Evolutionary conservation across 306 rosid genomes (phyloP).

Genomic region (Crotalaria pallida): DNA sequence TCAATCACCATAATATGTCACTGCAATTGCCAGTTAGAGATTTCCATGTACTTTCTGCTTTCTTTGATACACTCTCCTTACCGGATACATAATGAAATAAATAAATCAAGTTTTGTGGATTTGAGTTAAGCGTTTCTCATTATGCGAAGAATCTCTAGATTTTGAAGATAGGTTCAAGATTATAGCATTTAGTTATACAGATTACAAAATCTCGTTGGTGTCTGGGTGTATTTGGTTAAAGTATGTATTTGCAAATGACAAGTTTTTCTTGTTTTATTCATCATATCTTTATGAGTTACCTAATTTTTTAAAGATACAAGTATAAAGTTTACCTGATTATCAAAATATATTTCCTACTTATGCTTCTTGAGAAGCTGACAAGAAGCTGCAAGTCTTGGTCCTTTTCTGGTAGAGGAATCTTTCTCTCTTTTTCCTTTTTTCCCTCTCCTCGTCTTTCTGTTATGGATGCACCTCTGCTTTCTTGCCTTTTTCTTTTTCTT

Average conservation of each 20-base stretch:
- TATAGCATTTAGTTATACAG: neutral
- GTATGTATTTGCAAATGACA: neutral
- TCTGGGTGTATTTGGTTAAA: neutral
- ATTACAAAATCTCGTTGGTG: neutral
- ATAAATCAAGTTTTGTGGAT: neutral
- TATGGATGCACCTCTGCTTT: neutral
- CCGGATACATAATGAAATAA: neutral
- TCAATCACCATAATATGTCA: neutral
- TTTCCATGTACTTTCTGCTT: neutral
- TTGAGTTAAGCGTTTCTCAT: neutral
- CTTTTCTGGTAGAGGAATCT: neutral
- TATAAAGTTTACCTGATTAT: neutral
- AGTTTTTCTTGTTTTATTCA: neutral
- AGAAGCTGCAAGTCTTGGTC: neutral
- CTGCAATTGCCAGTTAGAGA: neutral
- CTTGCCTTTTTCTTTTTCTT: neutral
- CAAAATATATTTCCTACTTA: neutral
- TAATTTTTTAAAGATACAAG: neutral
- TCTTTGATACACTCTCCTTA: neutral
- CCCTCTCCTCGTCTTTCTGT: neutral
- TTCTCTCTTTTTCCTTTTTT: neutral
- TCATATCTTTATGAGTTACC: neutral
- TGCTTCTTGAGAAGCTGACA: neutral
- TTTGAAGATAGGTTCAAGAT: constrained; percentile 1
- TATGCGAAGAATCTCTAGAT: neutral